phyloP scores from a whole-genome alignment of 2,329 filamentous ascomycete genomes.

The Biscogniauxia mediterranea region DNA sequence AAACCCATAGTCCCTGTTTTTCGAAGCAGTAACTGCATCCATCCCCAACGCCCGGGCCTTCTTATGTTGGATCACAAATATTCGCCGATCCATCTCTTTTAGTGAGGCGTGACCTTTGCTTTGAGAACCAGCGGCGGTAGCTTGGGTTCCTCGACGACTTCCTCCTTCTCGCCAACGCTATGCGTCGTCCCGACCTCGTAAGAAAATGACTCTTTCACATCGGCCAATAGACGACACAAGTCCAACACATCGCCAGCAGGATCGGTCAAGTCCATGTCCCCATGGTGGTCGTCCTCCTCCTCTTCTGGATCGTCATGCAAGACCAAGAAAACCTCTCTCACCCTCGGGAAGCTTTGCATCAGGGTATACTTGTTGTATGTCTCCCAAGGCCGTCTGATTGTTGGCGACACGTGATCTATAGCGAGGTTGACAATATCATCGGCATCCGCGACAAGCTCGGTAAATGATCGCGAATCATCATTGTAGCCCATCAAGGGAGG shows the following conservation, averaged over 20 bases:
- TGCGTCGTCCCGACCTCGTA: slow-evolving; percentile 30
- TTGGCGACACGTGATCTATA: slow-evolving; percentile 44
- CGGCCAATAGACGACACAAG: slow-evolving; percentile 25
- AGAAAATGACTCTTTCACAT: slow-evolving; percentile 30
- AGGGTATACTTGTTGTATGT: slow-evolving; percentile 49
- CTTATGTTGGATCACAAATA: background rate
- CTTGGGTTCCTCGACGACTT: slow-evolving; percentile 21
- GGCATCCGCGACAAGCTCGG: slow-evolving; percentile 34
- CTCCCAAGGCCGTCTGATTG: slow-evolving; percentile 48
- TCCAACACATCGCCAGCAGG: slow-evolving; percentile 21
- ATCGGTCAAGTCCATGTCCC: slow-evolving; percentile 21
- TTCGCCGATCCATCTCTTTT: background rate
- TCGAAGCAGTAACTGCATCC: background rate
- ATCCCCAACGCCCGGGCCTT: background rate
- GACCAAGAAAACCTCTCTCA: slow-evolving; percentile 39
- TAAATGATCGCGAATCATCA: slow-evolving; percentile 41
- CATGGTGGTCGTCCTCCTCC: slow-evolving; percentile 13
- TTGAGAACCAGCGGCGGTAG: slow-evolving; percentile 31
- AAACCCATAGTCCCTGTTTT: background rate
- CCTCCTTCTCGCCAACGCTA: slow-evolving; percentile 21
- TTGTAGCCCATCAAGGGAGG: slow-evolving; percentile 41
- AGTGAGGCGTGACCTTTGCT: slow-evolving; percentile 16
- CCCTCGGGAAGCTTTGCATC: slow-evolving; percentile 40
- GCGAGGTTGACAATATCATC: slow-evolving; percentile 40
- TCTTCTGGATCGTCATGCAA: slow-evolving; percentile 18